Percentiles rank a stretch among this genome's conserved stretches.
Conservation (phyloP, 331 rosid species). For the Malus hybrid region DNA sequence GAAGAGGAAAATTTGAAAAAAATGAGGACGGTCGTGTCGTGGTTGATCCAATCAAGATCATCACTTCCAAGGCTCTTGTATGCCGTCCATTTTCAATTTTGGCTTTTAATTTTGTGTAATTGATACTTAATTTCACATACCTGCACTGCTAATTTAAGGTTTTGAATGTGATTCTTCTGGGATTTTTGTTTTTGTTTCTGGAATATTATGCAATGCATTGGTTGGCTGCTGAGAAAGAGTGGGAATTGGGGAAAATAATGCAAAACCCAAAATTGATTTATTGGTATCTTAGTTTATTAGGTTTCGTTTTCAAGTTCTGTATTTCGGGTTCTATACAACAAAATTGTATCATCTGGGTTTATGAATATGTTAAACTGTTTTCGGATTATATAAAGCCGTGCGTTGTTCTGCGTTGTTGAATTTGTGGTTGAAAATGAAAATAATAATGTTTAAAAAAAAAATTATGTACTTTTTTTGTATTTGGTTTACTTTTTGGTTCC, state of each 20-base stretch:
- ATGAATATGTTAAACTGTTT: neutral
- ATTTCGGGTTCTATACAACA: neutral
- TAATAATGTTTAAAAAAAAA: too few relatives aligned
- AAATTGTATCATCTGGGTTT: neutral
- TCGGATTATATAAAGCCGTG: neutral
- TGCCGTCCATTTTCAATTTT: too few relatives aligned
- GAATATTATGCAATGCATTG: neutral
- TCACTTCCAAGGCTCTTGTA: too few relatives aligned
- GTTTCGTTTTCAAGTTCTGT: neutral
- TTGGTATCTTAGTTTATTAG: neutral
- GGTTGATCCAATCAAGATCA: too few relatives aligned
- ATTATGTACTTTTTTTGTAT: too few relatives aligned
- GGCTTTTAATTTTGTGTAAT: too few relatives aligned
- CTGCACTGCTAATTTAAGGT: neutral
- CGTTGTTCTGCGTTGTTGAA: neutral
- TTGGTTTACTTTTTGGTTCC: too few relatives aligned
- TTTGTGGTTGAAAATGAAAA: neutral
- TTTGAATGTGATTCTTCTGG: neutral
- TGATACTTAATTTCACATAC: neutral
- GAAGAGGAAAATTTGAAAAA: too few relatives aligned
- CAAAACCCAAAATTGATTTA: neutral
- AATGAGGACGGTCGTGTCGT: too few relatives aligned
- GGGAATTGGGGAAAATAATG: conserved; percentile 5
- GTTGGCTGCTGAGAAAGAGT: conserved; percentile 8
- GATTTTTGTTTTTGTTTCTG: neutral